Base-by-base conservation (phyloP, 2,329 filamentous ascomycete species). In the Aspergillus luchuensis region DNA sequence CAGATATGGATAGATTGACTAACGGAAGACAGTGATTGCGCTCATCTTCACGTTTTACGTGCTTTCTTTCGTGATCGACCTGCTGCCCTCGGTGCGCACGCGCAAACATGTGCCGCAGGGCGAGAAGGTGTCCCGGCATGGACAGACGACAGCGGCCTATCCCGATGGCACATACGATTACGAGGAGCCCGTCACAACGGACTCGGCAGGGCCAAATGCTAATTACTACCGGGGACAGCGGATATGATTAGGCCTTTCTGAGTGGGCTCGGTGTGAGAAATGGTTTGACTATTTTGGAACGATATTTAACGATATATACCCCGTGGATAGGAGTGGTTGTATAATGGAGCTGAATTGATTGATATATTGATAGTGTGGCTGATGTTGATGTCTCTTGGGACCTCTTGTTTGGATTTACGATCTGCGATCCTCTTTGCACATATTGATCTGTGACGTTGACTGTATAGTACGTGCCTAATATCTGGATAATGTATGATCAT, bases 1-100 rank as follows among this genome's bases (percentile, higher is more conserved):
- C 8, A 49, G 55, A 25, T 13, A 36, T 43, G 10, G 30, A 8
- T 15, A 30, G 47, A 11, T 28, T 3, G 47, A 17, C 28, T 11
- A 15, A 28, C 51, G 57, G 47, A 54, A 8, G 21, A 28, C 57
- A 76, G 73, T 86, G 62, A 87, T 97, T 65, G 86, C 92, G 33
- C 87, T 96, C 71, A 82, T 97, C 72, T 97, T 93, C 79, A 91
- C 90, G 56, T 89, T 93, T 72, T 98, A 97, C 79, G 83, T 96
- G 63, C 84, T 94, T 64, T 92, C 89, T 63, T 98, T 96, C 81
- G 84, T 89, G 71, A 83, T 97, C 73, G 94, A 99, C 78, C 86
- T 99, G 53, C 83, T 91, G 65, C 95, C 95, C 0, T 91, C 91
- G 10, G 81, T 90, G 2, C 81, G 84, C 63, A 90, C 87, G 10